These are phyloP conservation scores for Fraxinus quadrangulata DNA, from an alignment of 257 asterid genomes.

Conservation along the genomic window DNA sequence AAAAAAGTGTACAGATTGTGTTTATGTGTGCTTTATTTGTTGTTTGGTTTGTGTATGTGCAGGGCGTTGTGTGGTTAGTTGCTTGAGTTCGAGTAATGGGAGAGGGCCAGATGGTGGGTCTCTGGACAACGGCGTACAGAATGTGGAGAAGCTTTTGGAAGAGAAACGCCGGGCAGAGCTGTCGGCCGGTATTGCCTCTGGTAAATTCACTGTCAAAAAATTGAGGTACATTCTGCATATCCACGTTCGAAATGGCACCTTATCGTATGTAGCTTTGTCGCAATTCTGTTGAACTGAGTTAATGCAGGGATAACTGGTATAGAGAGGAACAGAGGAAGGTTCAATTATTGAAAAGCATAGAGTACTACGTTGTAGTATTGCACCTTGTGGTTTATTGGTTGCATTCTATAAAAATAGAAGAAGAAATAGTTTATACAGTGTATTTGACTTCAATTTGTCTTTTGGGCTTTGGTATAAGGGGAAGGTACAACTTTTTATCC, in stretches of 20 bases:
- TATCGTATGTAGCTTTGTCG: background rate
- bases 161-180: slow-evolving; percentile 77
- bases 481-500: background rate
- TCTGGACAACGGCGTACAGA: slow-evolving; percentile 48
- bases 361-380: background rate
- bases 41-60: slow-evolving; percentile 26
- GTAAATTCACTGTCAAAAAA: slow-evolving; percentile 74
- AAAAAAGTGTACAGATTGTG: background rate
- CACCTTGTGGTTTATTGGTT: slow-evolving; percentile 13
- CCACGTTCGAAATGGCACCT: background rate
- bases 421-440: background rate
- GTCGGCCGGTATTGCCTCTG: slow-evolving; percentile 87
- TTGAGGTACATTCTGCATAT: slow-evolving; percentile 46
- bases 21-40: background rate
- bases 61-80: slow-evolving; percentile 54
- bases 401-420: slow-evolving; percentile 1
- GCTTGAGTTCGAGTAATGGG: slow-evolving; percentile 57
- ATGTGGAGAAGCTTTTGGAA: slow-evolving; percentile 58
- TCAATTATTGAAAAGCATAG: background rate
- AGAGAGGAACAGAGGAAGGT: background rate
- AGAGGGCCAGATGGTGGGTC: slow-evolving; percentile 29
- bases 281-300: background rate
- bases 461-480: background rate
- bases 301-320: background rate
- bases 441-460: background rate